These are phyloP conservation scores for Vitis rupestris DNA, from an alignment of 164 flowering plant genomes.

Conservation along the genomic window DNA sequence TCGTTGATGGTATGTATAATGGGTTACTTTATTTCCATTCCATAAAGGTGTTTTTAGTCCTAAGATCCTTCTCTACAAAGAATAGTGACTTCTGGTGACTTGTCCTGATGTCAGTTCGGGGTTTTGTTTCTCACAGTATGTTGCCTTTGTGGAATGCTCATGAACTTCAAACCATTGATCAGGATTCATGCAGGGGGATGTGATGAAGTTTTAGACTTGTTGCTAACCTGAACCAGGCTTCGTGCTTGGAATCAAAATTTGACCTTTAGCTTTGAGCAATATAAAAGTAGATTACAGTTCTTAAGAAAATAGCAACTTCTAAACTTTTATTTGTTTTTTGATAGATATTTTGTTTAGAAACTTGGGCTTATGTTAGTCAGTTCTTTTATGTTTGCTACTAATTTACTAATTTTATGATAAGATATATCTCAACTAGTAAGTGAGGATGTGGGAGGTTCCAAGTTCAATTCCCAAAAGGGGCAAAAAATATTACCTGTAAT, in stretches of 20 bases:
- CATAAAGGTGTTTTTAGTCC: not conserved
- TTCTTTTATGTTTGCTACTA: not conserved
- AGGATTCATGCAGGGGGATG: not conserved
- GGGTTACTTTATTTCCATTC: not conserved
- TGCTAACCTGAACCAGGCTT: not conserved
- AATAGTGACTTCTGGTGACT: not conserved
- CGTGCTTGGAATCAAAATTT: not conserved
- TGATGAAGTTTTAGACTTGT: not conserved
- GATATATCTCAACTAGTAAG: not conserved
- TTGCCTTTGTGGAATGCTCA: not conserved
- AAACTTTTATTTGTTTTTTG: not conserved
- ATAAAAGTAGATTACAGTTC: no score
- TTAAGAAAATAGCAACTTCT: no score
- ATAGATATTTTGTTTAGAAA: not conserved
- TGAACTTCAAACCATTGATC: not conserved
- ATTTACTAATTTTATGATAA: not conserved
- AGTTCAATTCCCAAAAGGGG: no score
- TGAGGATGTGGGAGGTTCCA: no score
- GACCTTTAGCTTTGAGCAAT: no score
- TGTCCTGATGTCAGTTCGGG: not conserved
- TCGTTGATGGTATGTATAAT: constrained; percentile 52
- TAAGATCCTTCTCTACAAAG: not conserved
- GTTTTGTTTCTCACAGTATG: not conserved
- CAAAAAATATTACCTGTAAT: no score
- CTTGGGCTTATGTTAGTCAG: not conserved